These are phyloP conservation scores for Leishmania major DNA, from an alignment of 208 protist species.

Conservation along the genomic window DNA sequence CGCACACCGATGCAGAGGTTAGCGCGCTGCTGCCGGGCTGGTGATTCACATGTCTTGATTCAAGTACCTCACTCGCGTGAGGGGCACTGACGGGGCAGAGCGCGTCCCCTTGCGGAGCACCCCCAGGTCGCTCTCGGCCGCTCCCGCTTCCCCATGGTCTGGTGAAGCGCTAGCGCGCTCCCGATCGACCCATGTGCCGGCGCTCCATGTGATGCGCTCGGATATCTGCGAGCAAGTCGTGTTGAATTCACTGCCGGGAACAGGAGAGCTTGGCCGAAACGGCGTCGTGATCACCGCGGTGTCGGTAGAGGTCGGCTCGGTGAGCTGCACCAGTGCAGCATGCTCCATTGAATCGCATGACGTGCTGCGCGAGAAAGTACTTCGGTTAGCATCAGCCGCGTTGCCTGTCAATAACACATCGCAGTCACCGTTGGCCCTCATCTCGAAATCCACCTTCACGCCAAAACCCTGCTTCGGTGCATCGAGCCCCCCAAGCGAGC, in stretches of 20 bases:
- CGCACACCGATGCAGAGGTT: neutral
- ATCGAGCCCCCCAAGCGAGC: neutral
- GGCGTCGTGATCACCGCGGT: conserved; percentile 5
- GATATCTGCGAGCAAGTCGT: neutral
- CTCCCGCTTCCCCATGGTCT: neutral
- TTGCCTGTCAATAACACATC: neutral
- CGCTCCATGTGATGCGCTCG: conserved; percentile 7
- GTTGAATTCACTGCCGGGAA: neutral
- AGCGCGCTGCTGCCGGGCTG: neutral
- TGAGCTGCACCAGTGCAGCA: neutral
- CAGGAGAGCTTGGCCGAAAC: conserved; percentile 12
- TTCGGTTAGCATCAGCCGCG: neutral
- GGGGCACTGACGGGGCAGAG: neutral
- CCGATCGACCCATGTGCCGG: neutral
- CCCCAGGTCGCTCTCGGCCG: conserved; percentile 6
- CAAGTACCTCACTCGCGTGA: conserved; percentile 18
- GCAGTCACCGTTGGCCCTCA: neutral
- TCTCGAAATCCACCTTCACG: neutral
- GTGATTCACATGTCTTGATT: conserved; percentile 10
- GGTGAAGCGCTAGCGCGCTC: neutral
- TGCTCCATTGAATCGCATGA: neutral
- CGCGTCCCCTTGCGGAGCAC: neutral
- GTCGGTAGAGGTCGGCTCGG: conserved; percentile 1
- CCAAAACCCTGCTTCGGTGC: neutral
- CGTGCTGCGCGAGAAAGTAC: neutral